Percentiles rank a stretch among this genome's conserved stretches.
These are phyloP conservation scores for Boletellus deceptivus DNA, from an alignment of 1,284 basidiomycete species.

Conservation along the genomic window DNA sequence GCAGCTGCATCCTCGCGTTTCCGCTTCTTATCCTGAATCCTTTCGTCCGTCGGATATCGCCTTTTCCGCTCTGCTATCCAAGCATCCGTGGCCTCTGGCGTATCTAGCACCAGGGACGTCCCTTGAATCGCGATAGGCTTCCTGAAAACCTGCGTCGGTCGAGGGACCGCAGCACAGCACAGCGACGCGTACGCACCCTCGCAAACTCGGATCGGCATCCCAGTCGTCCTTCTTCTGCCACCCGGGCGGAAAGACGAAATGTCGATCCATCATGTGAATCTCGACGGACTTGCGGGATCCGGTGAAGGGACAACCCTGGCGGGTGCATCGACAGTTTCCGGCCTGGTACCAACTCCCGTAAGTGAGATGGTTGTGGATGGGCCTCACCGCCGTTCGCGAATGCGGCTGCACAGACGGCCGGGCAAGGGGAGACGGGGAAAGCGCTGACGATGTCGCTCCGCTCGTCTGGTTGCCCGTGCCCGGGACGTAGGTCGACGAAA, in stretches of 20 bases:
- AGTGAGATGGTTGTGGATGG: slow-evolving; percentile 21
- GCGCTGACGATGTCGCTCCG: slow-evolving; percentile 9
- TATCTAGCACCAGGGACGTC: slow-evolving; percentile 73
- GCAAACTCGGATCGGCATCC: slow-evolving; percentile 75
- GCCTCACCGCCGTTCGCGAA: slow-evolving; percentile 6
- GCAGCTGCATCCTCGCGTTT: slow-evolving; percentile 73
- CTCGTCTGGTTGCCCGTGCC: slow-evolving; percentile 9
- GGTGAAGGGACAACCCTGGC: slow-evolving; percentile 68
- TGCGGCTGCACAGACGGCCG: slow-evolving; percentile 4
- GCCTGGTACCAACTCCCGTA: slow-evolving; percentile 55
- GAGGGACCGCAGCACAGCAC: not conserved
- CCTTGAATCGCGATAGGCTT: slow-evolving; percentile 79
- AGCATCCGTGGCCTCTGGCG: slow-evolving; percentile 75
- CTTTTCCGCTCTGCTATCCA: slow-evolving; percentile 89
- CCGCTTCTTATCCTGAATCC: slow-evolving; percentile 75
- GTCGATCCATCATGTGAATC: slow-evolving; percentile 87
- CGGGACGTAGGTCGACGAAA: slow-evolving; percentile 50
- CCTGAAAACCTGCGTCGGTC: slow-evolving; percentile 34
- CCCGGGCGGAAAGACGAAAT: slow-evolving; percentile 77
- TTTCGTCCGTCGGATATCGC: slow-evolving; percentile 72
- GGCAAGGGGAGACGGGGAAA: not conserved
- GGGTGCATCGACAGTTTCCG: slow-evolving; percentile 61
- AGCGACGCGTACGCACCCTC: slow-evolving; percentile 46
- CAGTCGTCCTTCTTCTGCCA: slow-evolving; percentile 71
- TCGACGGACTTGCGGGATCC: slow-evolving; percentile 77